Evolutionary conservation across 2,329 filamentous ascomycete species (phyloP).

Genomic region (Sclerotinia sclerotiorum): DNA sequence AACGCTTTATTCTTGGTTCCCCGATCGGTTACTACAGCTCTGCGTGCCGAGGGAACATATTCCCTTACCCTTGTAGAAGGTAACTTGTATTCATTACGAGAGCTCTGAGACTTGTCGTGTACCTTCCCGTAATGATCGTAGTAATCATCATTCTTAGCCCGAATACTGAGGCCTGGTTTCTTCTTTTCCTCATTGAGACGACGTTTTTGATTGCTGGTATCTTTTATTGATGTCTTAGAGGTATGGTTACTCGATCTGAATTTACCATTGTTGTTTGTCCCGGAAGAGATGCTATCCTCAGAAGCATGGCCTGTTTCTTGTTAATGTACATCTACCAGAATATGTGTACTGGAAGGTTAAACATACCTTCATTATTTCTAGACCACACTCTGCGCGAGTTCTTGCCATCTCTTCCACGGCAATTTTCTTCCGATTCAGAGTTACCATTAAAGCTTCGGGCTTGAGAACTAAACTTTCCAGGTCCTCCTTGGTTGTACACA

Average conservation of each 20-base stretch:
- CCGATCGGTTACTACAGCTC: no score
- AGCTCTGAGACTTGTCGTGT: neutral
- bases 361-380: neutral
- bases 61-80: no score
- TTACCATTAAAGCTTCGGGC: neutral
- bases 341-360: neutral
- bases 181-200: neutral
- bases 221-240: neutral
- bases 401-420: neutral
- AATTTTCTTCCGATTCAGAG: neutral
- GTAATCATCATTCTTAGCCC: rapidly evolving
- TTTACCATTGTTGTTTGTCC: neutral
- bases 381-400: neutral
- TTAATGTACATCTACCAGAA: neutral
- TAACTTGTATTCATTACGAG: neutral
- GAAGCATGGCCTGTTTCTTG: neutral
- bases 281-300: no score
- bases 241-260: neutral
- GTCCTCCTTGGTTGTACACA: neutral
- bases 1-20: neutral
- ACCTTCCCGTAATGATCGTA: neutral
- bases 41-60: no score
- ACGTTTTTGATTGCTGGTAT: neutral
- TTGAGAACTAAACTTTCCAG: neutral
- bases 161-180: neutral